These are phyloP conservation scores for Talaromyces sp. DNA, from an alignment of 2,329 filamentous ascomycete species.

Conservation along the genomic window DNA sequence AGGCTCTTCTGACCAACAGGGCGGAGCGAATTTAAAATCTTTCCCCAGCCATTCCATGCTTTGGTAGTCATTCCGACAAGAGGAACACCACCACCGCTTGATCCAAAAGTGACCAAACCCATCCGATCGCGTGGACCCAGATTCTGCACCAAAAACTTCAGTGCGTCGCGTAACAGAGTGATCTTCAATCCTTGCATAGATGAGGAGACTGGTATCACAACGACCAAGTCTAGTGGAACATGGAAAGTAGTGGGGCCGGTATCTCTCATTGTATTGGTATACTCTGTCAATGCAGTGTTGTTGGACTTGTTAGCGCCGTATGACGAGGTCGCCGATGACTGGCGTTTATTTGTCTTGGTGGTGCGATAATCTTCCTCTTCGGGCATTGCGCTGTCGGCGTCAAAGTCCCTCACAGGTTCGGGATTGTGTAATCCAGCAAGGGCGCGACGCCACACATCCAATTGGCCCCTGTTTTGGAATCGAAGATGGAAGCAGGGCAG, in stretches of 20 bases:
- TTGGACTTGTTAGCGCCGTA: conserved; percentile 79
- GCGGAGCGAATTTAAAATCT: conserved; percentile 79
- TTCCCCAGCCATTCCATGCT: conserved; percentile 86
- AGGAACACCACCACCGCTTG: conserved; percentile 85
- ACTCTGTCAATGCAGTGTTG: conserved; percentile 87
- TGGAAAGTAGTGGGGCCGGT: conserved; percentile 60
- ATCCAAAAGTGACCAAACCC: conserved; percentile 96
- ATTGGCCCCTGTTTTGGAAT: conserved; percentile 73
- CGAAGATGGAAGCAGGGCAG: conserved; percentile 90
- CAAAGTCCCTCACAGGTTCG: conserved; percentile 65
- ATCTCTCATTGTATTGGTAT: conserved; percentile 65
- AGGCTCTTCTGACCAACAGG: conserved; percentile 96
- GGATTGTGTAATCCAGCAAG: conserved; percentile 77
- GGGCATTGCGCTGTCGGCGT: conserved; percentile 73
- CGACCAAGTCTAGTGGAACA: conserved; percentile 90
- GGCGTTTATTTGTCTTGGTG: conserved; percentile 57
- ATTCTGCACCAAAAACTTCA: conserved; percentile 86
- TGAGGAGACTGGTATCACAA: conserved; percentile 94
- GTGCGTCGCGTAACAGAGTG: conserved; percentile 82
- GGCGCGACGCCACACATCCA: conserved; percentile 87
- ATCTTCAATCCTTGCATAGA: conserved; percentile 99
- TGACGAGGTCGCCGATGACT: conserved; percentile 77
- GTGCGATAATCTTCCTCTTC: conserved; percentile 82
- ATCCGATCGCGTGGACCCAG: conserved; percentile 92
- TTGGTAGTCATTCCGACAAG: conserved; percentile 98